Evolutionary conservation across 257 asterid species (phyloP), one percentile per base, ranked within the genome.

Genomic region (Handroanthus guayacan): DNA sequence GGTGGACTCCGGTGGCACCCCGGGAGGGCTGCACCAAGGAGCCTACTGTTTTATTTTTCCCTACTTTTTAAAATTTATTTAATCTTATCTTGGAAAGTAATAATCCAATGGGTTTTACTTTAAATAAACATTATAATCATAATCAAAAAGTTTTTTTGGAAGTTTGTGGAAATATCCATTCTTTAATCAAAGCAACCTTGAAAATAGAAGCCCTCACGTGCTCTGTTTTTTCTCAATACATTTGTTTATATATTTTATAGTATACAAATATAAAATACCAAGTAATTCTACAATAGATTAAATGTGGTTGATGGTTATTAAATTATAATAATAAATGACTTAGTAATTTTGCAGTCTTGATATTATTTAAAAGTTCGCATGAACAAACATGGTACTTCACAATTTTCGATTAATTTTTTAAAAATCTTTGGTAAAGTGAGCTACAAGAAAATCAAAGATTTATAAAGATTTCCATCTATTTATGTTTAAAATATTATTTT

Each of bases 141-240:
- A 41, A 38, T 67, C 73, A 65, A 55, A 58, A 45, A 6, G 13
- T 34, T 62, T 1, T 36, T 20, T 77, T 77, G 81, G 77, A 77
- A 69, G 77, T 77, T 76, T 61, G 51, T 68, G 60, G 60, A 12
- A 13, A 54, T n/a, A 54, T 54, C 18, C 31, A 54, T 54, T 3
- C 31, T 54, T 41, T 9, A 43, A 62, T 78, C 39, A 41, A 72
- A 48, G 44, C 45, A 36, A 47, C 58, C 62, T 80, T 62, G 68
- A 75, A 61, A 61, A 68, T 61, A 61, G 31, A 75, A 17, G 16
- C 63, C 56, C 63, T 69, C 83, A 75, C 69, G 80, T 80, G 80
- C 74, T 51, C 69, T 69, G 34, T 51, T 50, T 51, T 51, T 5
- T 45, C 47, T 34, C 18, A 66, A 44, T 4, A 7, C 6, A 60